Evolutionary conservation across 768 basidiomycete species (phyloP).

Genomic region (Strobilomyces echinocephalus): DNA sequence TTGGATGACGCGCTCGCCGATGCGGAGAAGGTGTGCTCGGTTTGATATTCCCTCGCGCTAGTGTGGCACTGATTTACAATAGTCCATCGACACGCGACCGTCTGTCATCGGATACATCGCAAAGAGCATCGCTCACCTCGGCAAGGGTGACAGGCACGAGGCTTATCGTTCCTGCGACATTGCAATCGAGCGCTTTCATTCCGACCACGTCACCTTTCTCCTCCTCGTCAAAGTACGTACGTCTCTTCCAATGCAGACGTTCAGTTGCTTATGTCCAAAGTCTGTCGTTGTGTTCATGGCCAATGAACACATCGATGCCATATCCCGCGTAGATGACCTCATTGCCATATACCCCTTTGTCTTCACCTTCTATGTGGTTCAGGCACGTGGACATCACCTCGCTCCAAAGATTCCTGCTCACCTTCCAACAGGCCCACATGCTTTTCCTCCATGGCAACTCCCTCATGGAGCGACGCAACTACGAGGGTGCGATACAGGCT

Average conservation of each 20-base stretch:
- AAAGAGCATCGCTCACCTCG: not conserved
- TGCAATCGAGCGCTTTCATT: not conserved
- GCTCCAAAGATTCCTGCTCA: not conserved
- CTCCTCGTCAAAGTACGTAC: not conserved
- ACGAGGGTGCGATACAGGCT: not conserved
- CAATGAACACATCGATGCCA: too few species aligned
- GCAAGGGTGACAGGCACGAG: not conserved
- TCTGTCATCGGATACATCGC: not conserved
- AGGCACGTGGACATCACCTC: not conserved
- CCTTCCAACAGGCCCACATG: not conserved
- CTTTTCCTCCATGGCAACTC: too few species aligned
- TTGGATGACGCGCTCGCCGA: not conserved
- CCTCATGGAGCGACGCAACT: not conserved
- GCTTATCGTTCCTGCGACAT: not conserved
- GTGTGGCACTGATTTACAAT: not conserved
- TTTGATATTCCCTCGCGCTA: not conserved
- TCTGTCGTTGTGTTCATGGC: too few species aligned
- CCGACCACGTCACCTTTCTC: not conserved
- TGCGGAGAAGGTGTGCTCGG: not conserved
- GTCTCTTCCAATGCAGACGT: too few species aligned
- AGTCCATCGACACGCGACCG: not conserved
- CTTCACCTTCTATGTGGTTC: not conserved
- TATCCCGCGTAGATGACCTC: too few species aligned
- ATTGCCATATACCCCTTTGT: too few species aligned
- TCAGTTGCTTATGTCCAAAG: not conserved